Evolutionary conservation across 768 basidiomycete species (phyloP).

Genomic region (Dacryopinax spathularia): DNA sequence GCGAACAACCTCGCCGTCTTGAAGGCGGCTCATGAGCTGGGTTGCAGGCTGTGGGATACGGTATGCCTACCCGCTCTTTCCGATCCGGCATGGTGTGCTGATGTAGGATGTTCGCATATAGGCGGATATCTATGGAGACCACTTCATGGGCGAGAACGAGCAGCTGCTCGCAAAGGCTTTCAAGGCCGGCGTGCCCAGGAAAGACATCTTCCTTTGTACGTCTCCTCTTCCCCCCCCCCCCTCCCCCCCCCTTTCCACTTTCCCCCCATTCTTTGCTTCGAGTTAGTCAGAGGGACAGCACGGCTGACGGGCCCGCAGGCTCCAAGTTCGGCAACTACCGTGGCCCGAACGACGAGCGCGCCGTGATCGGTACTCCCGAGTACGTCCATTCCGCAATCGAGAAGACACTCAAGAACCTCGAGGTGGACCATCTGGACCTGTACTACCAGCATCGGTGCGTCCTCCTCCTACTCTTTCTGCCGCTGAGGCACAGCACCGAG

Average conservation of each 20-base stretch:
- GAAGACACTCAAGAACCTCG: background rate
- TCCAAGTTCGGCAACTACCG: background rate
- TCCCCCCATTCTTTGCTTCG: too few relatives aligned
- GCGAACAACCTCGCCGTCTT: background rate
- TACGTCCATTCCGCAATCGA: background rate
- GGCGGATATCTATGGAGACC: background rate
- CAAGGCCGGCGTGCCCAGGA: background rate
- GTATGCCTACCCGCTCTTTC: background rate
- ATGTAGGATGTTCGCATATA: background rate
- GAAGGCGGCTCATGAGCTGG: background rate
- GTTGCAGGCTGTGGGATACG: background rate
- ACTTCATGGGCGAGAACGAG: background rate
- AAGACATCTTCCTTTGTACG: background rate
- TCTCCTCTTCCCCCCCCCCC: background rate
- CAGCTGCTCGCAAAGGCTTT: background rate
- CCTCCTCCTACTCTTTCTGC: too few relatives aligned
- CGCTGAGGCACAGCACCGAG: background rate
- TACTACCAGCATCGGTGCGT: too few relatives aligned
- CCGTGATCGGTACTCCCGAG: background rate
- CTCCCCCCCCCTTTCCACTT: background rate
- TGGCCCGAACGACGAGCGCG: background rate
- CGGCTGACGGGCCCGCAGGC: background rate
- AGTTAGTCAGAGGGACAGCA: background rate
- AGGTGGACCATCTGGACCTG: background rate
- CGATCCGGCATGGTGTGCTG: background rate